Evolutionary conservation across 306 rosid genomes (phyloP), one percentile per base, ranked within the genome.

Genomic region (Cucurbita moschata): DNA sequence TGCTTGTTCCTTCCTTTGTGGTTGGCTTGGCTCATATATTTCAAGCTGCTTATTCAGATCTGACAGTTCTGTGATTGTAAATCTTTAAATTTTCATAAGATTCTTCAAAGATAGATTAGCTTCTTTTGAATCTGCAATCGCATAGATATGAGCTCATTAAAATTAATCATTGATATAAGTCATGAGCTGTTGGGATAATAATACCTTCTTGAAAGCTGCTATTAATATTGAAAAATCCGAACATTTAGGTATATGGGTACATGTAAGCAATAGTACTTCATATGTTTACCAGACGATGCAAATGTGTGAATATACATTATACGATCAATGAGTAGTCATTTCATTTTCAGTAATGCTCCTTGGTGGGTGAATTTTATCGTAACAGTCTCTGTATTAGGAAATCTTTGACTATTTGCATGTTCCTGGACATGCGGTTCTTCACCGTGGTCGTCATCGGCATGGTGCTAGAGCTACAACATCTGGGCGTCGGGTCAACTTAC

Each of bases 371-470:
- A 49, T 35, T 70, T 70, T 30, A 30, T 15, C 30, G 0, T 8
- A 35, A 70, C 38, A 30, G 9, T 70, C 51, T 38, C 5, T 77
- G 64, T 72, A 39, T 80, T 52, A 95, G 97, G 99, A 95, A 82
- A 80, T 84, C 76, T 91, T 84, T 11, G 88, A 91, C 77, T 88
- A 85, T 77, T 21, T 74, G 71, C 99, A 95, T 79, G 84, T 86
- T 82, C 97, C 87, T 13, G 97, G 97, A 38, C 84, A 4, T n/a
- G 97, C 96, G 21, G 81, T 95, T 83, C 91, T 95, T 81, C 99
- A 95, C 81, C 62, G 82, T 63, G 99, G 99, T 82, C 96, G 91
- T 57, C 90, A 91, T 72, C 91, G 97, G 63, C 99, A 95, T 81
- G 97, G 96, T 39, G 96, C 96, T 72, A 85, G 90, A 83, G 90